These are phyloP conservation scores for Batkoa obscura DNA, from an alignment of 371 early-diverging fungal genomes.

Conservation along the genomic window DNA sequence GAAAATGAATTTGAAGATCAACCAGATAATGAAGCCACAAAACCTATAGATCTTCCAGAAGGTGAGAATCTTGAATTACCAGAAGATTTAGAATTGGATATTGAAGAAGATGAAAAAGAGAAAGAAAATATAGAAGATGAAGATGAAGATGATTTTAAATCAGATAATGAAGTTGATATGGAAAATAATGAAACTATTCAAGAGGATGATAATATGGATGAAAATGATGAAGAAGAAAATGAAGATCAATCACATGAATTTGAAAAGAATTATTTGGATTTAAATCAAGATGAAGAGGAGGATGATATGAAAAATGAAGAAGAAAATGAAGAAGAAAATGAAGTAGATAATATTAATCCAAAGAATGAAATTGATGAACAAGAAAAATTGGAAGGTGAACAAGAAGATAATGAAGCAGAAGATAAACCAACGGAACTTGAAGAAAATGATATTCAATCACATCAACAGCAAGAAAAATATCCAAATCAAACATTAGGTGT, in stretches of 20 bases:
- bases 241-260: conserved; percentile 17
- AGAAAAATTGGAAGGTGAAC: conserved; percentile 16
- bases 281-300: conserved; percentile 19
- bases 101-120: conserved; percentile 11
- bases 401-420: conserved; percentile 11
- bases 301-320: too few species aligned
- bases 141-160: conserved; percentile 17
- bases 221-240: conserved; percentile 13
- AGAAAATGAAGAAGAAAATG: too few species aligned
- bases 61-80: conserved; percentile 21
- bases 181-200: conserved; percentile 25
- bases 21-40: conserved; percentile 23
- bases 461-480: too few species aligned
- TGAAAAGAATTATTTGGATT: conserved; percentile 16
- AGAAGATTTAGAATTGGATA: conserved; percentile 20
- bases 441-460: too few species aligned
- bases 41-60: conserved; percentile 21
- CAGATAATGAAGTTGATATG: conserved; percentile 20
- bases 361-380: conserved; percentile 23
- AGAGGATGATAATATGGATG: conserved; percentile 16
- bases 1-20: conserved; percentile 19
- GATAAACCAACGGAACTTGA: conserved; percentile 5
- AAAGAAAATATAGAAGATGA: conserved; percentile 8
- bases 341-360: conserved; percentile 20
- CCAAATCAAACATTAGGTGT: too few species aligned